Conservation (phyloP, 352 stramenopile species). For the Globisporangium perplexum region DNA sequence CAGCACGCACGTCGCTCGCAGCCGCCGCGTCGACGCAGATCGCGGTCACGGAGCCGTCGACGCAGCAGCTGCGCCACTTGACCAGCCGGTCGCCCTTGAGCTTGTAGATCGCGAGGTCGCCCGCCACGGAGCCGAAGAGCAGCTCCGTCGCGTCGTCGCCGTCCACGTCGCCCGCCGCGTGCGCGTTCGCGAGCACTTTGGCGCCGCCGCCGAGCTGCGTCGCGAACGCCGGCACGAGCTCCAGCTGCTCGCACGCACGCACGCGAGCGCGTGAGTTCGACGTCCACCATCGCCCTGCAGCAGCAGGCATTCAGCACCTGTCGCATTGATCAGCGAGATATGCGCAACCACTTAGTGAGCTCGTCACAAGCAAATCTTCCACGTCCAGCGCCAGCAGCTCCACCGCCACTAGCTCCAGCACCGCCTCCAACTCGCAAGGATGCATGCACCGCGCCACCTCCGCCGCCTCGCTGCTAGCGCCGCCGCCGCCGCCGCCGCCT, state of each 20-base stretch:
- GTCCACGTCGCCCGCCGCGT: constrained; percentile 58
- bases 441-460: constrained; percentile 5
- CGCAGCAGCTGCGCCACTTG: constrained; percentile 46
- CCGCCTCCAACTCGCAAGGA: constrained; percentile 2
- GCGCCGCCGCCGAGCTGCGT: constrained; percentile 43
- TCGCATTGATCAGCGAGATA: background rate
- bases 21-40: constrained; percentile 48
- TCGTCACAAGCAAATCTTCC: background rate
- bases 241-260: constrained; percentile 29
- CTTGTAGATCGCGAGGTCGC: constrained; percentile 70
- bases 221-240: constrained; percentile 57
- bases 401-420: too few relatives aligned
- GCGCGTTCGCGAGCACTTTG: constrained; percentile 67
- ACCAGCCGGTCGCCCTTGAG: constrained; percentile 41
- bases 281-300: background rate
- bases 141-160: constrained; percentile 59
- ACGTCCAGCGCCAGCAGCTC: background rate
- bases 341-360: background rate
- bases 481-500: background rate
- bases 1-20: constrained; percentile 27
- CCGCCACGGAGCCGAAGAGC: constrained; percentile 57
- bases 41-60: constrained; percentile 69
- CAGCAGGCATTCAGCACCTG: background rate
- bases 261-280: background rate
- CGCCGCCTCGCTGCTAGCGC: constrained; percentile 1